Evolutionary conservation across 495 filamentous ascomycete species (phyloP).

Genomic region (Annulohypoxylon nitens): DNA sequence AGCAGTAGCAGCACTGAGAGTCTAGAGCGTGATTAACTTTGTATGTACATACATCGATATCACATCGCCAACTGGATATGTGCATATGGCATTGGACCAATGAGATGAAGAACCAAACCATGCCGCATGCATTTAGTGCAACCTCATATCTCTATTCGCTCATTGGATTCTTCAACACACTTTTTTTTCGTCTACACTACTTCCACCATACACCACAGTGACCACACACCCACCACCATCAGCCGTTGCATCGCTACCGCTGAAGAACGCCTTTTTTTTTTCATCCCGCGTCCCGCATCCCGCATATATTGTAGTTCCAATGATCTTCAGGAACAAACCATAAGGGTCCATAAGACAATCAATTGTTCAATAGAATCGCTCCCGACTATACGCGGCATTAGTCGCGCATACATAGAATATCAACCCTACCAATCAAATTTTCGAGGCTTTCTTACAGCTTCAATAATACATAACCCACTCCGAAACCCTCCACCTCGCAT

Average conservation of each 20-base stretch:
- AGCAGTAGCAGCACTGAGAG: conserved; percentile 4
- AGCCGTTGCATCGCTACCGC: conserved; percentile 14
- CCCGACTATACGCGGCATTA: conserved; percentile 28
- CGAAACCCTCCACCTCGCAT: conserved; percentile 16
- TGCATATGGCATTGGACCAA: conserved; percentile 28
- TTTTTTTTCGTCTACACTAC: conserved; percentile 1
- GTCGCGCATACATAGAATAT: conserved; percentile 14
- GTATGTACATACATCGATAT: conserved; percentile 25
- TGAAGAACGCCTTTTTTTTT: conserved; percentile 34
- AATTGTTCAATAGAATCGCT: conserved; percentile 38
- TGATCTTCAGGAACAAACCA: conserved; percentile 37
- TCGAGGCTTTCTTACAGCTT: conserved; percentile 9
- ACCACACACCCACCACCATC: background rate
- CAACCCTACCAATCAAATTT: conserved; percentile 23
- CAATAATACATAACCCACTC: conserved; percentile 12
- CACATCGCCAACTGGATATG: conserved; percentile 36
- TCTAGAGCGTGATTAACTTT: conserved; percentile 33
- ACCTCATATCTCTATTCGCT: conserved; percentile 23
- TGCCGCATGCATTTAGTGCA: conserved; percentile 22
- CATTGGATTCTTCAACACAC: background rate
- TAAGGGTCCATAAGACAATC: conserved; percentile 21
- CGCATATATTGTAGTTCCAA: conserved; percentile 30
- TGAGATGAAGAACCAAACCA: conserved; percentile 22
- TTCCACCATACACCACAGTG: background rate
- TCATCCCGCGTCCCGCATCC: conserved; percentile 22